Conservation (phyloP, 768 basidiomycete genomes). For the Coprinellus aureogranulatus region DNA sequence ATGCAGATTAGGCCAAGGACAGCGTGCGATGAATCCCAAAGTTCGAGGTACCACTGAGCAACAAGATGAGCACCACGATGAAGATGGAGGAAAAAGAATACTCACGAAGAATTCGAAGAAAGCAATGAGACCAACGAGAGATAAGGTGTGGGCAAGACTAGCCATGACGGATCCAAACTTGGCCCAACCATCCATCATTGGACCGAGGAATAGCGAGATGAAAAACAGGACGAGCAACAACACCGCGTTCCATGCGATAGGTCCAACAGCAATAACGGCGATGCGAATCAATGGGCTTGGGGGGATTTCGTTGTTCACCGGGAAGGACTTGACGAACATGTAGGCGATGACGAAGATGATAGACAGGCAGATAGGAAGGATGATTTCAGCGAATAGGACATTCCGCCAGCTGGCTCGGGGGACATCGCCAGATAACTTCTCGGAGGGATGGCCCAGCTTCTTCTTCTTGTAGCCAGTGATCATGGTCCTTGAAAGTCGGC, state of each 20-base stretch:
- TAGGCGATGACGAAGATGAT: conserved; percentile 79
- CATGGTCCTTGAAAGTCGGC: conserved; percentile 93
- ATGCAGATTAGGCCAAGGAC: conserved; percentile 90
- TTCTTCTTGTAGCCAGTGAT: conserved; percentile 99
- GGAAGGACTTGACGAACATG: conserved; percentile 94
- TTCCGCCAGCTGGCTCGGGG: conserved; percentile 87
- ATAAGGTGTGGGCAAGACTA: conserved; percentile 79
- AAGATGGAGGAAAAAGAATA: conserved; percentile 26
- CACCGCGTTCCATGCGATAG: conserved; percentile 92
- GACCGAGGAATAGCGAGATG: conserved; percentile 87
- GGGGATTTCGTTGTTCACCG: conserved; percentile 52
- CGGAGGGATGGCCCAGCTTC: conserved; percentile 94
- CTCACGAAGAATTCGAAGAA: conserved; percentile 97
- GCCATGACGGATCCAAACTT: conserved; percentile 94
- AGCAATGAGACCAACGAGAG: conserved; percentile 76
- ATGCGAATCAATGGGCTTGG: conserved; percentile 92
- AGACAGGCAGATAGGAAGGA: conserved; percentile 77
- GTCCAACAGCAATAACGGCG: conserved; percentile 83
- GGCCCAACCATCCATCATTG: conserved; percentile 78
- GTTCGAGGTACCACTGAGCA: conserved; percentile 88
- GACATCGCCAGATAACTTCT: conserved; percentile 92
- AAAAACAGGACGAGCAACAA: conserved; percentile 85
- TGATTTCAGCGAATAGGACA: conserved; percentile 79
- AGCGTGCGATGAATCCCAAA: conserved; percentile 96
- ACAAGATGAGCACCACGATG: conserved; percentile 2